Evolutionary conservation across 2,329 filamentous ascomycete species (phyloP), one percentile per base, ranked within the genome.

Genomic region (Calonectria fujianensis): DNA sequence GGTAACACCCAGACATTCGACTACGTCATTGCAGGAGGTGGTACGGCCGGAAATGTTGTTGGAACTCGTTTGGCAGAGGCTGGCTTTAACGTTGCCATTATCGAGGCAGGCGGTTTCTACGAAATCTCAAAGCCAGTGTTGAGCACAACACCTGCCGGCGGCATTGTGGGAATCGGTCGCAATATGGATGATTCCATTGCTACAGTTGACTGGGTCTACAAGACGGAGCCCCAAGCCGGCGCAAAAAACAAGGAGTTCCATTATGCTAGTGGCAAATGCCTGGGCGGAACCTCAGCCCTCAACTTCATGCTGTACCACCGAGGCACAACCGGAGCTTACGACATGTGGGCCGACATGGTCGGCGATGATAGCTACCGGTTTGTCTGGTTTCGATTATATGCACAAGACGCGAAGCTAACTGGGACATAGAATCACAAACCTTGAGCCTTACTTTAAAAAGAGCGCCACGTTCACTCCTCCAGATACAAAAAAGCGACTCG

Each of bases 231-330:
- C 9, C 69, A 70, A 70, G 59, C 35, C 29, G 69, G 59, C 10
- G 59, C 27, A 54, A 64, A 70, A 31, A 64, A 70, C 27, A 35
- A 50, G 10, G 41, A 54, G 27, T 52, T 54, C 32, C 59, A 70
- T 20, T 70, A 70, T 39, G 69, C n/a, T 3, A 35, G 48, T 11
- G 69, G 69, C 37, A 63, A 63, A 27, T 64, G 57, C 31, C 35
- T 70, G 16, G 69, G 69, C 16, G 69, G 69, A 61, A 41, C n/a
- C n/a, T 64, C 57, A 10, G 69, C 45, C 6, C 16, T 63, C 18
- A 70, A 70, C 18, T 51, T 70, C 32, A 70, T 70, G 69, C 29
- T 70, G 6, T 63, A 64, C 20, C 59, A 70, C 45, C 32, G 69
- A 29, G 57, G 24, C 18, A 63, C 69, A 14, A 70, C 59, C 7